A percentile compares a stretch with the other conserved stretches of the same genome.
Evolutionary conservation across 1,284 basidiomycete species (phyloP).

Genomic region (Earliella scabrosa): DNA sequence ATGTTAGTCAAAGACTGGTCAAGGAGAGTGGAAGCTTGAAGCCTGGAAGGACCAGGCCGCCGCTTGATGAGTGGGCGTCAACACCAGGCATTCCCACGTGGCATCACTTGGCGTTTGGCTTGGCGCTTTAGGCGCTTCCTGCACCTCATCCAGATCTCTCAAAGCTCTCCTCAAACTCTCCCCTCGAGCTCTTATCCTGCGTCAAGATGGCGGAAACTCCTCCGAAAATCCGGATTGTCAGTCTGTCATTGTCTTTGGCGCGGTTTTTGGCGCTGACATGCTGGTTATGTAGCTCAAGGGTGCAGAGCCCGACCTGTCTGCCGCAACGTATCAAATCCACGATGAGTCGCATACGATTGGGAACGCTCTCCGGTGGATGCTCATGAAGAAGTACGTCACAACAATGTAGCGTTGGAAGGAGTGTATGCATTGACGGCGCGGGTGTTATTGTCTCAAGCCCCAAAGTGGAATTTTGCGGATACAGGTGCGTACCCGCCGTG

Average conservation of each 20-base stretch:
- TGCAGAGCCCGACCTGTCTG: constrained; percentile 81
- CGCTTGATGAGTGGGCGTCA: no score
- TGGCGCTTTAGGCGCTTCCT: no score
- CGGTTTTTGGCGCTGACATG: background rate
- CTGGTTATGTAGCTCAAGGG: constrained; percentile 73
- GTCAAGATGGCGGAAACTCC: constrained; percentile 48
- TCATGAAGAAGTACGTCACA: constrained; percentile 93
- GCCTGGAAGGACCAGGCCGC: no score
- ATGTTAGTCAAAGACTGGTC: no score
- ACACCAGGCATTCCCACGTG: no score
- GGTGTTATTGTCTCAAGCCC: constrained; percentile 59
- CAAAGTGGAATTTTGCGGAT: constrained; percentile 99
- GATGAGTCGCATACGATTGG: constrained; percentile 97
- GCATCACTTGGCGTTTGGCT: no score
- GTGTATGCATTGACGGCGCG: constrained; percentile 8
- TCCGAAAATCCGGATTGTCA: constrained; percentile 61
- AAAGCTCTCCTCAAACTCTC: background rate
- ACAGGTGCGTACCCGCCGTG: constrained; percentile 66
- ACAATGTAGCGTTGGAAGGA: background rate
- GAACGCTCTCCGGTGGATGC: constrained; percentile 94
- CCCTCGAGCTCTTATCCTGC: constrained; percentile 9
- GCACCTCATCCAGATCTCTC: background rate
- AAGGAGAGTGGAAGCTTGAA: no score
- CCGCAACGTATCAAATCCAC: constrained; percentile 91
- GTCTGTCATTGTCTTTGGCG: constrained; percentile 27